Percentiles rank a stretch among this genome's conserved stretches.
These are phyloP conservation scores for Gracilaria gracilis DNA, from an alignment of 23 red algal species.

Conservation along the genomic window DNA sequence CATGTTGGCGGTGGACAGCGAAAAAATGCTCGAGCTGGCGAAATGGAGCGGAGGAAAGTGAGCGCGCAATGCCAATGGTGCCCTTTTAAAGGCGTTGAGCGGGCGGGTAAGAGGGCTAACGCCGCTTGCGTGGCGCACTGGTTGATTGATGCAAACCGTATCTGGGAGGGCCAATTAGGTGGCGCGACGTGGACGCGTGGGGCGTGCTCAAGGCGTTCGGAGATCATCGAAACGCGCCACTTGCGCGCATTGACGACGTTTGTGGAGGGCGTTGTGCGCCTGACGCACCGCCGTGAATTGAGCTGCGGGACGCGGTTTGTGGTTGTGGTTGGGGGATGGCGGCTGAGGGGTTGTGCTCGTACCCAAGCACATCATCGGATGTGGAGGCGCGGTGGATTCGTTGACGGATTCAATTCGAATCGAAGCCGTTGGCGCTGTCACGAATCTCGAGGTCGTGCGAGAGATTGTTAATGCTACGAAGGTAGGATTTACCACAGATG, in stretches of 20 bases:
- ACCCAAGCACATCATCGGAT: neutral
- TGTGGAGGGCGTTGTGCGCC: neutral
- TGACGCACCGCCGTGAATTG: neutral
- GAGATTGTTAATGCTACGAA: neutral
- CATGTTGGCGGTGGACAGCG: neutral
- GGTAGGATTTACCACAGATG: too few relatives aligned
- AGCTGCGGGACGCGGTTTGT: neutral
- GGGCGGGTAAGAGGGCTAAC: neutral
- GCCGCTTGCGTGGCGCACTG: neutral
- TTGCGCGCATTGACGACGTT: neutral
- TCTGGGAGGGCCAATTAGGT: neutral
- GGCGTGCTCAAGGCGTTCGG: neutral
- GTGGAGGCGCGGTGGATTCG: neutral
- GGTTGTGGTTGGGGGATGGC: neutral
- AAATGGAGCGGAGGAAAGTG: neutral
- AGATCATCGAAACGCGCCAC: neutral
- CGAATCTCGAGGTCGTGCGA: neutral
- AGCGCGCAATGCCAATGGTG: neutral
- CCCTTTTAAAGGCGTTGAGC: slow-evolving; percentile 13
- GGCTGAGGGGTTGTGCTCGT: too few relatives aligned
- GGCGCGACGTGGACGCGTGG: neutral
- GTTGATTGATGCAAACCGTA: neutral
- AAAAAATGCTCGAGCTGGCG: neutral
- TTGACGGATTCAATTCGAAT: neutral
- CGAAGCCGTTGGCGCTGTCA: neutral